Conservation (phyloP, 257 asterid genomes). For the Lantana camara region DNA sequence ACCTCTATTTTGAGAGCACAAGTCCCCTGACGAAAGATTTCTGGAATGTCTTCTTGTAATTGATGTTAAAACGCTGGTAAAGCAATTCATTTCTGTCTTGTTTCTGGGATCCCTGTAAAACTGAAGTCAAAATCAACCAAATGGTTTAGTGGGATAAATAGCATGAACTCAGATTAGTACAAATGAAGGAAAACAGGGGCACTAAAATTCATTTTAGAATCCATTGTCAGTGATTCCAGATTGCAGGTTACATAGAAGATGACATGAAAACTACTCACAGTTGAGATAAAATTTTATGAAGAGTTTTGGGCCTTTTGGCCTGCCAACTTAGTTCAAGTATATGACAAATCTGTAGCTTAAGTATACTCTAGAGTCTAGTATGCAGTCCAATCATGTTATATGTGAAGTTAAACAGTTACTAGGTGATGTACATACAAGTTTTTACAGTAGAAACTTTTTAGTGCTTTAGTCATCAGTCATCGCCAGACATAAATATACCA, state of each 20-base stretch:
- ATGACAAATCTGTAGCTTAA: background rate
- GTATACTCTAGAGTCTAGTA: background rate
- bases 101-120: conserved; percentile 62
- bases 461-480: too few species aligned
- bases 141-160: background rate
- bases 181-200: too few species aligned
- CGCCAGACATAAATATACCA: too few species aligned
- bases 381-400: background rate
- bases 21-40: conserved; percentile 89
- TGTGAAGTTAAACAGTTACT: background rate
- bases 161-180: too few species aligned
- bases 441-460: too few species aligned
- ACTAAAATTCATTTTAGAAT: too few species aligned
- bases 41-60: conserved; percentile 73
- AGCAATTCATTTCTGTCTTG: conserved; percentile 78
- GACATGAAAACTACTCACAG: background rate
- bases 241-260: background rate
- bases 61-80: conserved; percentile 64
- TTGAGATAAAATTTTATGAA: too few species aligned
- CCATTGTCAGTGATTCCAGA: background rate
- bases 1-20: conserved; percentile 74
- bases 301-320: too few species aligned
- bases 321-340: too few species aligned
- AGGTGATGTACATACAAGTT: background rate
- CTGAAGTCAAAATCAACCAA: conserved; percentile 7